Base-by-base conservation (phyloP, 2,329 filamentous ascomycete genomes). In the Westerdykella sp. region DNA sequence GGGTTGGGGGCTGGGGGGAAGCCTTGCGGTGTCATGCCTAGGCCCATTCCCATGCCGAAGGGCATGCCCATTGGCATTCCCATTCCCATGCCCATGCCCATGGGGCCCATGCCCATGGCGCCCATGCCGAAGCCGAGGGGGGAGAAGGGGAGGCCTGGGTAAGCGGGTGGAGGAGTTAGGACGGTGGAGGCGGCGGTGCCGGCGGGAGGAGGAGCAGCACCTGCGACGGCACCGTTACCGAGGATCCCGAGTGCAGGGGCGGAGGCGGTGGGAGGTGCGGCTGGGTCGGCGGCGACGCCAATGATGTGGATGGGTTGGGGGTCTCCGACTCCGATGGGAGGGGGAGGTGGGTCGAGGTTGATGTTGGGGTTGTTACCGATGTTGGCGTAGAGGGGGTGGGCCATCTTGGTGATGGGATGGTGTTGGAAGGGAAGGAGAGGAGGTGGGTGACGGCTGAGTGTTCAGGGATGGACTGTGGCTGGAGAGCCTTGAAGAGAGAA, bases 281-380 rank as follows among this genome's bases (percentile, higher is more conserved):
- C 39, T 28, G 25, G 25, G 25, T 28, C 25, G 31, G 39, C 25
- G 31, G 47, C 15, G 10, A 35, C 10, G n/a, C 39, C 40, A 25
- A 37, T 41, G 28, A 43, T 22, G 45, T 46, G 21, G 48, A 49
- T 32, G 22, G 37, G 16, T 32, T 42, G 45, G 4, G 43, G 48
- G 10, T 28, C 46, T 1, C 48, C 48, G n/a, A 45, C 42, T 9
- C 22, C 18, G 12, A 58, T 43, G 5, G 58, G 55, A 4, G 59
- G 56, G 10, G 62, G 62, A 2, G 58, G 58, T 5, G 59, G 54
- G 5, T 61, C 58, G 46, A 56, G 62, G 46, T 60, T 60, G 44
- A 66, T 60, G 46, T 61, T 63, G 13, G 61, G 60, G 44, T 66
- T 66, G 43, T 54, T 51, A 25, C 55, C 55, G n/a, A 65, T 49